These are phyloP conservation scores for Podospora comata DNA, from an alignment of 495 filamentous ascomycete genomes.

Conservation along the genomic window DNA sequence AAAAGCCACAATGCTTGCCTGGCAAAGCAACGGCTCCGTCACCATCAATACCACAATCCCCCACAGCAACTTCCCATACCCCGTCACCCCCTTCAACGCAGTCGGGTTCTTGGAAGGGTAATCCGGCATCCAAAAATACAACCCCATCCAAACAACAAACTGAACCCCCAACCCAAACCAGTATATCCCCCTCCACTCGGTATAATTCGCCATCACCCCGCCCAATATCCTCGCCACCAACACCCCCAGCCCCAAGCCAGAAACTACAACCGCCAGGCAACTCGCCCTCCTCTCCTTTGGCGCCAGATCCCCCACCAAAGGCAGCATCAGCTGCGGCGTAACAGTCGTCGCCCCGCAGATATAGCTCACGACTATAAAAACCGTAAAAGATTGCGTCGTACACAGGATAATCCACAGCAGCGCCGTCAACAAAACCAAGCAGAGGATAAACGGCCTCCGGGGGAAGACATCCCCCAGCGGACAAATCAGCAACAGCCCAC, in stretches of 20 bases:
- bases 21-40: conserved; percentile 64
- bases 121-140: conserved; percentile 76
- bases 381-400: conserved; percentile 59
- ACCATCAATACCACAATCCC: conserved; percentile 59
- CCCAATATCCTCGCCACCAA: conserved; percentile 74
- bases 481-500: conserved; percentile 70
- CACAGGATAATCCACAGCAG: conserved; percentile 68
- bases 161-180: conserved; percentile 77
- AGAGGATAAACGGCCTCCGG: conserved; percentile 66
- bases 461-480: conserved; percentile 73
- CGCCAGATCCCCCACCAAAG: conserved; percentile 76
- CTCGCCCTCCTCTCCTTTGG: conserved; percentile 64
- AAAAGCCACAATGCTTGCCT: conserved; percentile 47
- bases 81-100: conserved; percentile 48
- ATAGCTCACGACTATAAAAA: conserved; percentile 68
- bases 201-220: conserved; percentile 68
- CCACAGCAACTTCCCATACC: conserved; percentile 66
- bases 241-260: conserved; percentile 73
- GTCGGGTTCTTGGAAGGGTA: conserved; percentile 71
- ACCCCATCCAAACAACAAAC: conserved; percentile 58
- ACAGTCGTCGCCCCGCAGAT: conserved; percentile 72
- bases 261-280: conserved; percentile 69
- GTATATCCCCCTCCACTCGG: conserved; percentile 73
- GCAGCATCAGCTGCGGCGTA: conserved; percentile 82
- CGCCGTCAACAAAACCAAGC: conserved; percentile 63